Percentiles rank a stretch among this genome's conserved stretches.
These are phyloP conservation scores for Hanseniaspora taiwanica DNA, from an alignment of 805 yeast species.

Conservation along the genomic window DNA sequence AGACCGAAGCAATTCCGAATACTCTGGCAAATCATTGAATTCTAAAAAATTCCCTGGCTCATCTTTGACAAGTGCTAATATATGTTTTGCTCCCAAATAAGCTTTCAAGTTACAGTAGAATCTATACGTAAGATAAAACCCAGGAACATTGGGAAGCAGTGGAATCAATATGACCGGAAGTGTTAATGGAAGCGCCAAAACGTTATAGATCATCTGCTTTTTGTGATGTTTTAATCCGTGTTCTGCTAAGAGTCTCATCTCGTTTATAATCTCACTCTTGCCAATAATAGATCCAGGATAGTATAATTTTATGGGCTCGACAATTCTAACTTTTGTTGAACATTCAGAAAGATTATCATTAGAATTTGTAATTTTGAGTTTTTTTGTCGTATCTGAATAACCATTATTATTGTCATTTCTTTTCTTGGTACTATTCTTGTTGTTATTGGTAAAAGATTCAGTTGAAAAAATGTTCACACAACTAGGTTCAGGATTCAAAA, in stretches of 20 bases:
- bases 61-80: conserved; percentile 39
- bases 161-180: conserved; percentile 75
- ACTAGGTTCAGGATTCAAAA: too few species aligned
- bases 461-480: too few species aligned
- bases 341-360: too few species aligned
- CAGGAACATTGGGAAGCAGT: conserved; percentile 84
- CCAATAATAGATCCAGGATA: conserved; percentile 33
- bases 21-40: conserved; percentile 22
- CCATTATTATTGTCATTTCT: too few species aligned
- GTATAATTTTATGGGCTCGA: conserved; percentile 31
- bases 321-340: too few species aligned
- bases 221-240: conserved; percentile 39
- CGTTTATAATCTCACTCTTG: conserved; percentile 19
- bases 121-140: conserved; percentile 71
- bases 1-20: conserved; percentile 15
- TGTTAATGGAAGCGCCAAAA: conserved; percentile 58
- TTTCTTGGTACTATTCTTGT: too few species aligned
- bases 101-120: conserved; percentile 80
- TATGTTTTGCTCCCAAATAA: conserved; percentile 55
- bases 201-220: conserved; percentile 39
- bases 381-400: too few species aligned
- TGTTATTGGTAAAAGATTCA: too few species aligned
- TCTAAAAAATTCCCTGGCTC: conserved; percentile 26
- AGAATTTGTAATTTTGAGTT: too few species aligned
- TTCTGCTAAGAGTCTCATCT: conserved; percentile 31